Base-by-base conservation (phyloP, 2,329 filamentous ascomycete genomes). In the Botrytis deweyae region DNA sequence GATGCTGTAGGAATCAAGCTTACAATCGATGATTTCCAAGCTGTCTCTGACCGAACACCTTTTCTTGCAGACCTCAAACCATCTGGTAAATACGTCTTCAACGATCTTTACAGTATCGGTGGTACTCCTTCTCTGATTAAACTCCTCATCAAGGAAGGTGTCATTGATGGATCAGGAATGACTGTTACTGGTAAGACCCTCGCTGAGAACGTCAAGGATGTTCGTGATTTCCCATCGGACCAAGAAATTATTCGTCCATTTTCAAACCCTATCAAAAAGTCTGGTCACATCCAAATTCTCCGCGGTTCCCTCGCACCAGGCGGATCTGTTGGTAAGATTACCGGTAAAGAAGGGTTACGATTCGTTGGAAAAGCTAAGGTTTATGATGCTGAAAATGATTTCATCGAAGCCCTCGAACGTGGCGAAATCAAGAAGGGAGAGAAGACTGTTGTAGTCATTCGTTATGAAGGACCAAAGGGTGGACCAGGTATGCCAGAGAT, bases 1-100 rank as follows among this genome's bases (percentile, higher is more conserved):
- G 91, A 95, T 83, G 88, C 91, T 9, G 92, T 94, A 36, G 93
- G 92, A 79, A 88, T 96, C 81, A 92, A 93, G 83, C 88, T 96
- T 72, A 93, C 91, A 65, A 91, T 96, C 74, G 93, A 96, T 78
- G 93, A 96, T 84, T 95, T 95, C 89, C 93, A 96, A 84, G 85
- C 87, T 78, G 92, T 95, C 68, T 94, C 92, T 0, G 91, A 96
- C 84, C 88, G 90, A 67, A 93, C 88, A 29, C 93, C 93, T 36
- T 92, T 94, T 86, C 87, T 96, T 38, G 93, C 93, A 14, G 92
- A 96, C 81, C 86, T 96, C 61, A 95, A 95, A 85, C 93, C 93
- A 3, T 94, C 92, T 8, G 88, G 88, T 72, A 89, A 89, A 80
- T 89, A 88, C 74, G 88, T 90, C 67, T 89, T 89, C 86, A 84